phyloP scores from a whole-genome alignment of 139 green algal species.

The Diplosphaera chodatii region DNA sequence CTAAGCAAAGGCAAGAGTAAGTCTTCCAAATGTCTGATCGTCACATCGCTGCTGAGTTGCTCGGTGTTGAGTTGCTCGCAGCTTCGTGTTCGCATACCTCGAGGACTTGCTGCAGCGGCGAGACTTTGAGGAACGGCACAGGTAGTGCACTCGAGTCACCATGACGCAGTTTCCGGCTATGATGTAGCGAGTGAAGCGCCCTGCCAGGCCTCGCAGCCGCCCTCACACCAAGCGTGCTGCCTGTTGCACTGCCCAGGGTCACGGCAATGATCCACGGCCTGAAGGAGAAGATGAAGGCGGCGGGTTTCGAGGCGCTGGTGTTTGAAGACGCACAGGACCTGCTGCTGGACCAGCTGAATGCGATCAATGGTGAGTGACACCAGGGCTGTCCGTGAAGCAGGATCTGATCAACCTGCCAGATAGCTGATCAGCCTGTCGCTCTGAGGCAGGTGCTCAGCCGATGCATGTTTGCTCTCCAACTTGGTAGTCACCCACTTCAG shows the following conservation, averaged over 20 bases:
- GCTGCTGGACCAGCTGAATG: conserved; percentile 56
- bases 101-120: conserved; percentile 50
- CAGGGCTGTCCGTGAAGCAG: too few relatives aligned
- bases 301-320: conserved; percentile 63
- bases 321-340: conserved; percentile 77
- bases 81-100: conserved; percentile 74
- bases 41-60: too few relatives aligned
- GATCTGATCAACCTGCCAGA: too few relatives aligned
- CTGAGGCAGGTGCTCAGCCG: too few relatives aligned
- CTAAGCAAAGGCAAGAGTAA: too few relatives aligned
- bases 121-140: conserved; percentile 47
- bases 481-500: too few relatives aligned
- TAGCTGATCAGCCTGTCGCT: too few relatives aligned
- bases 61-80: not conserved
- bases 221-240: not conserved
- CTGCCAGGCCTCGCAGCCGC: too few relatives aligned
- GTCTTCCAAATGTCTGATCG: too few relatives aligned
- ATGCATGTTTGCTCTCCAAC: too few relatives aligned
- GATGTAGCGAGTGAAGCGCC: too few relatives aligned
- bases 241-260: conserved; percentile 1
- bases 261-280: conserved; percentile 19
- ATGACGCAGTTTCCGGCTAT: too few relatives aligned
- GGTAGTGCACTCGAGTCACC: conserved; percentile 26
- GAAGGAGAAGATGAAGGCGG: conserved; percentile 47
- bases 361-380: conserved; percentile 2